A percentile compares a stretch with the other conserved stretches of the same genome.
These are phyloP conservation scores for Cladosporium sp. DNA, from an alignment of 2,329 filamentous ascomycete genomes.

Conservation along the genomic window DNA sequence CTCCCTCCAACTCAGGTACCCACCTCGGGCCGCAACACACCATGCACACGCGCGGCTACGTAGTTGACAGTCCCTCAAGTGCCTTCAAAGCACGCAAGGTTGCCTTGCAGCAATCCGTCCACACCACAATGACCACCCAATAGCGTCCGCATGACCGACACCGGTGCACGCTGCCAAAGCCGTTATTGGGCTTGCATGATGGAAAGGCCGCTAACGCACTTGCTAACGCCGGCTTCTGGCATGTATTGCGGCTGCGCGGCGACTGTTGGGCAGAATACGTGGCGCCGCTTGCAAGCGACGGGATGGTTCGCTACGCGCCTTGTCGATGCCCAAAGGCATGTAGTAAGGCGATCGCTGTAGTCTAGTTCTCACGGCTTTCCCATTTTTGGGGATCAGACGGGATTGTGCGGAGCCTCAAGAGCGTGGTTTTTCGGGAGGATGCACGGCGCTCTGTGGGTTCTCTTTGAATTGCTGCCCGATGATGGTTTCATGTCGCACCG, in stretches of 20 bases:
- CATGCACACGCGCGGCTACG: conserved; percentile 2
- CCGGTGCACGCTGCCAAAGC: not conserved
- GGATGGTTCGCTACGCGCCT: not conserved
- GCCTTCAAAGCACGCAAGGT: conserved; percentile 7
- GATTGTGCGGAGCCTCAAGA: not conserved
- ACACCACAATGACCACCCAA: not conserved
- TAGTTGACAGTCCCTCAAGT: not conserved
- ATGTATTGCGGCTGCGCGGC: too few relatives aligned
- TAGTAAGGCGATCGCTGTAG: too few relatives aligned
- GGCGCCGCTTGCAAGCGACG: conserved; percentile 11
- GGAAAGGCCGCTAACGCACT: too few relatives aligned
- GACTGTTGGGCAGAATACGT: conserved; percentile 12
- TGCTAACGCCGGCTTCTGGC: conserved; percentile 11
- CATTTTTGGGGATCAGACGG: not conserved
- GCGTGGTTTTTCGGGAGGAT: not conserved
- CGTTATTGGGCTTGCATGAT: conserved; percentile 8
- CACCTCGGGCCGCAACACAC: conserved; percentile 10
- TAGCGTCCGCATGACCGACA: not conserved
- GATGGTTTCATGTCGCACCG: not conserved
- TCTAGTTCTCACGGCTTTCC: too few relatives aligned
- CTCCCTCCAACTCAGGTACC: not conserved
- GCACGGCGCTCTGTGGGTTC: not conserved
- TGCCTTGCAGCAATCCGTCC: conserved; percentile 7
- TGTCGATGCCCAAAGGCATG: conserved; percentile 6
- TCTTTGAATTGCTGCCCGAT: conserved; percentile 5